Percentiles rank a stretch among this genome's conserved stretches.
Evolutionary conservation across 176 grass and related monocot species (phyloP).

Genomic region (Musa acuminata): DNA sequence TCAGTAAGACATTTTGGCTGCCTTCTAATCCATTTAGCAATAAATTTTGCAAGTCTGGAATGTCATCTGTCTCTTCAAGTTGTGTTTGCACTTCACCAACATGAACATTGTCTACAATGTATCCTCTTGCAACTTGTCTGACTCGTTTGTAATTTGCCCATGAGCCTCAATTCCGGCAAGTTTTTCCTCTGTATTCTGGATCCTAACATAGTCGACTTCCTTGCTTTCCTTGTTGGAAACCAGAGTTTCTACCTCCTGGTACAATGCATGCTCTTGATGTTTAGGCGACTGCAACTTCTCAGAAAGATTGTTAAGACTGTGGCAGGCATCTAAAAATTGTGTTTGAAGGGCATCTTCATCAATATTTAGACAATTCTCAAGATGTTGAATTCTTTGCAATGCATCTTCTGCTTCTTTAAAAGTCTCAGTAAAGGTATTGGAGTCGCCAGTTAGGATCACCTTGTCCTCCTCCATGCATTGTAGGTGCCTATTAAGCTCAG

Average conservation of each 20-base stretch:
- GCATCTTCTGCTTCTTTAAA: constrained; percentile 48
- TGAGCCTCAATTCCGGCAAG: neutral
- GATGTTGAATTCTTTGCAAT: constrained; percentile 31
- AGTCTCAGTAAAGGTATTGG: constrained; percentile 34
- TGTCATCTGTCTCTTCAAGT: constrained; percentile 20
- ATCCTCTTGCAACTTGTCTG: no score
- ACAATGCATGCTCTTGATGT: constrained; percentile 15
- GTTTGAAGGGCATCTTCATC: constrained; percentile 36
- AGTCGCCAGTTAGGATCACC: constrained; percentile 31
- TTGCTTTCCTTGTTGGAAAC: neutral
- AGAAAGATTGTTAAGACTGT: constrained; percentile 40
- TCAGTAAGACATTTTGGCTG: constrained; percentile 28
- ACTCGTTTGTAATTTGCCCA: neutral
- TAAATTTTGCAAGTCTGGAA: constrained; percentile 16
- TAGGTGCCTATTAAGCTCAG: constrained; percentile 42
- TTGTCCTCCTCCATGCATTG: constrained; percentile 52
- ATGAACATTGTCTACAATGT: neutral
- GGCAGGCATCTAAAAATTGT: constrained; percentile 39
- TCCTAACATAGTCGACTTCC: neutral
- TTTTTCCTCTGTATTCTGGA: no score
- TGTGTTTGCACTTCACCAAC: constrained; percentile 13
- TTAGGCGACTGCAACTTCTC: constrained; percentile 36
- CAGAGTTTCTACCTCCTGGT: neutral
- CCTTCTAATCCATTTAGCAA: constrained; percentile 28
- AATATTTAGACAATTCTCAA: constrained; percentile 42